A percentile compares a stretch with the other conserved stretches of the same genome.
phyloP scores from a whole-genome alignment of 2,329 filamentous ascomycete genomes.

The Arthroderma sp. region DNA sequence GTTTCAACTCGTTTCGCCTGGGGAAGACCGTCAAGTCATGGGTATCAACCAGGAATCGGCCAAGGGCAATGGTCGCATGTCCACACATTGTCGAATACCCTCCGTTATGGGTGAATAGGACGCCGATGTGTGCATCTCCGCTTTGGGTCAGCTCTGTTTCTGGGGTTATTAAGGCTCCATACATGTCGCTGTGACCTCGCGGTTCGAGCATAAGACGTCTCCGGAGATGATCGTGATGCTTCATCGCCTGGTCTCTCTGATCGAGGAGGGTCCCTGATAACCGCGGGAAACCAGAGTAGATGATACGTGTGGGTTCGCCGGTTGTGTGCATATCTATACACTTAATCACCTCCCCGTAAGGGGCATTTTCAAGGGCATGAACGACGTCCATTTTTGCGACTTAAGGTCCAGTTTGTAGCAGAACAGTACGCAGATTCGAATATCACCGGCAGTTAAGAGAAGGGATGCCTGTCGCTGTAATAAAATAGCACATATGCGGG shows the following conservation, averaged over 20 bases:
- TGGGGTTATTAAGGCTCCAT: slow-evolving; percentile 34
- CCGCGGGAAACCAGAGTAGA: slow-evolving; percentile 29
- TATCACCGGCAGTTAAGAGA: no score
- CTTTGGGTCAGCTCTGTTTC: slow-evolving; percentile 30
- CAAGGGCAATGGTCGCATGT: slow-evolving; percentile 39
- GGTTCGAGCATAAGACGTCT: slow-evolving; percentile 34
- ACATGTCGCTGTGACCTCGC: slow-evolving; percentile 40
- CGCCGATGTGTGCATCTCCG: slow-evolving; percentile 35
- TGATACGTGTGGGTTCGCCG: slow-evolving; percentile 38
- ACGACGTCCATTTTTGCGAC: neutral
- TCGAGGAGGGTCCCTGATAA: slow-evolving; percentile 29
- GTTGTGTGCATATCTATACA: slow-evolving; percentile 37
- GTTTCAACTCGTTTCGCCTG: slow-evolving; percentile 18
- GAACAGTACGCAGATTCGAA: no score
- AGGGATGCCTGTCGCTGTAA: no score
- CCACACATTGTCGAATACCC: slow-evolving; percentile 41
- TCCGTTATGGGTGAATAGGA: slow-evolving; percentile 36
- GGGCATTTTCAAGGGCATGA: neutral
- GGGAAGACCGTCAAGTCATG: slow-evolving; percentile 30
- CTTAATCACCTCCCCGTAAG: neutral
- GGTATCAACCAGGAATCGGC: slow-evolving; percentile 31
- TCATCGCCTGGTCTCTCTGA: slow-evolving; percentile 27
- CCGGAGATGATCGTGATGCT: slow-evolving; percentile 30
- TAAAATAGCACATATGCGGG: no score
- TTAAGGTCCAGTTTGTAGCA: no score